Conservation (phyloP, 2,329 filamentous ascomycete genomes). For the Aspergillus sp. region DNA sequence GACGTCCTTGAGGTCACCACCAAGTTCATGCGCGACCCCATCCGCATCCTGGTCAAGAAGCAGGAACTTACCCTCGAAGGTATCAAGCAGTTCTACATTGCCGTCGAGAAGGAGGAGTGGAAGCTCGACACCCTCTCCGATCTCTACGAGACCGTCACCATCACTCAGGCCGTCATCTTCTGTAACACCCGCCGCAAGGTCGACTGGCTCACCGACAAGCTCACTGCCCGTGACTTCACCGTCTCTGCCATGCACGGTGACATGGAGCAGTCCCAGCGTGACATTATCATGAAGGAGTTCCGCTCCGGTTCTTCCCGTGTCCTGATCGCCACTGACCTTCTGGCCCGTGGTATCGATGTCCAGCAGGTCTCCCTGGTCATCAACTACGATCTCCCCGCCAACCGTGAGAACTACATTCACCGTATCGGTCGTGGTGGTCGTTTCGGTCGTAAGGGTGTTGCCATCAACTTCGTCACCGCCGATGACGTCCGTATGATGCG, state of each 20-base stretch:
- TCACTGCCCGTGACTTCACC: slow-evolving; percentile 96
- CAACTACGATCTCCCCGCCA: slow-evolving; percentile 98
- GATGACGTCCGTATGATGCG: slow-evolving; percentile 99
- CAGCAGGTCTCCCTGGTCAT: slow-evolving; percentile 99
- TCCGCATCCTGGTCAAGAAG: slow-evolving; percentile 99
- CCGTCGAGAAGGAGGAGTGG: slow-evolving; percentile 99
- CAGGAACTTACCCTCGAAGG: slow-evolving; percentile 98
- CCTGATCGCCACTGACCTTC: slow-evolving; percentile 93
- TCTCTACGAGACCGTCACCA: slow-evolving; percentile 98
- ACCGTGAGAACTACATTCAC: slow-evolving; percentile 99
- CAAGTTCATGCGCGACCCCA: slow-evolving; percentile 99
- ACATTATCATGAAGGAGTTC: slow-evolving; percentile 99
- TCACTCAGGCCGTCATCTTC: slow-evolving; percentile 99
- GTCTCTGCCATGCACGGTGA: slow-evolving; percentile 99
- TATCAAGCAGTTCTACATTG: slow-evolving; percentile 99
- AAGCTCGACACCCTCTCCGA: slow-evolving; percentile 99
- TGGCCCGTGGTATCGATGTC: slow-evolving; percentile 99
- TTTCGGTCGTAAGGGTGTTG: slow-evolving; percentile 99
- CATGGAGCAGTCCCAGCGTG: slow-evolving; percentile 97
- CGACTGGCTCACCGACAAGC: slow-evolving; percentile 99
- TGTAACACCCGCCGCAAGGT: slow-evolving; percentile 99
- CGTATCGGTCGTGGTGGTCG: slow-evolving; percentile 98
- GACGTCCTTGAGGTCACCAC: slow-evolving; percentile 99
- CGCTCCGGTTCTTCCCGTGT: slow-evolving; percentile 97
- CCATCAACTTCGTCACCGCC: slow-evolving; percentile 99